Conservation (phyloP, 495 filamentous ascomycete genomes). For the Daldinia grandis region DNA sequence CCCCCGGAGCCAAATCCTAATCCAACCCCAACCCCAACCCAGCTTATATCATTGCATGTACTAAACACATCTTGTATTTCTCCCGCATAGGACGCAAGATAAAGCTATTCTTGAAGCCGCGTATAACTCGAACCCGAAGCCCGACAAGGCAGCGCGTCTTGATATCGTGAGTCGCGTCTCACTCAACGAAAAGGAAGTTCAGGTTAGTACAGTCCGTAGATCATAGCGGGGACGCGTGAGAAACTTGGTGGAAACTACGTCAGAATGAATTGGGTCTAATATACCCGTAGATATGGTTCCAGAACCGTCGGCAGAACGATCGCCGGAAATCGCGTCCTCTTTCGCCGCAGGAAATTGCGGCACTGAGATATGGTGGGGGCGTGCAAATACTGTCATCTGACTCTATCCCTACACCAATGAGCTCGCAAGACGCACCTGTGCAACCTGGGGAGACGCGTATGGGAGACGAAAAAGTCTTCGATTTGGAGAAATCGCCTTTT, state of each 20-base stretch:
- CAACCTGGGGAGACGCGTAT: slow-evolving; percentile 11
- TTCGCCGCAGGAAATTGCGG: slow-evolving; percentile 79
- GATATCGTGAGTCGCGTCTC: slow-evolving; percentile 85
- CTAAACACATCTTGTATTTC: slow-evolving; percentile 19
- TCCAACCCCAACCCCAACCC: neutral
- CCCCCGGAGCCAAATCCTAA: slow-evolving; percentile 4
- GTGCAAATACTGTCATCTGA: slow-evolving; percentile 62
- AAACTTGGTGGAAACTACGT: neutral
- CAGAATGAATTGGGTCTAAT: slow-evolving; percentile 31
- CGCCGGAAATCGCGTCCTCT: slow-evolving; percentile 89
- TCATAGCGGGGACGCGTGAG: neutral
- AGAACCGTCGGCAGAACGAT: slow-evolving; percentile 94
- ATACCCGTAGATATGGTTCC: slow-evolving; percentile 90
- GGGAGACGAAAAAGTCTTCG: slow-evolving; percentile 22
- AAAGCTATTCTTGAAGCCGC: slow-evolving; percentile 90
- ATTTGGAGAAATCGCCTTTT: slow-evolving; percentile 15
- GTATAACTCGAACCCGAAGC: slow-evolving; percentile 85
- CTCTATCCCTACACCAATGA: slow-evolving; percentile 46
- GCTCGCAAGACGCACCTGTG: slow-evolving; percentile 24
- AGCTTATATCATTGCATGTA: slow-evolving; percentile 11
- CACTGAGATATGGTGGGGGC: slow-evolving; percentile 62
- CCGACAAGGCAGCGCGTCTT: slow-evolving; percentile 87
- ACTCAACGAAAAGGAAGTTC: slow-evolving; percentile 96
- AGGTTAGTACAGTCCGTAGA: slow-evolving; percentile 67
- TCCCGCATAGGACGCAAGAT: slow-evolving; percentile 74